These are phyloP conservation scores for Quercus bicolor DNA, from an alignment of 306 rosid genomes.

Conservation along the genomic window DNA sequence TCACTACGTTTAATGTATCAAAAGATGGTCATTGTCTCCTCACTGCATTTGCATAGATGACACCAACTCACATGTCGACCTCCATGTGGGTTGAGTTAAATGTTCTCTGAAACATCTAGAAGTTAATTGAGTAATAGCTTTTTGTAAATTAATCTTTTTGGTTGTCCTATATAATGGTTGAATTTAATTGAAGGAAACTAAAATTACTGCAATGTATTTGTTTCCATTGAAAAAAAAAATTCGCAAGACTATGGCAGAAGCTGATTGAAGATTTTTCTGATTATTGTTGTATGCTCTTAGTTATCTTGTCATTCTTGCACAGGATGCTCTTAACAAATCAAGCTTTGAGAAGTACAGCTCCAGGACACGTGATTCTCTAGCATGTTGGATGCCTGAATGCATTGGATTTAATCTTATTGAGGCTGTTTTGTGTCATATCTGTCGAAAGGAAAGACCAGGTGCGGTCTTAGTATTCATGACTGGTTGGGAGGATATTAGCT, in stretches of 20 bases:
- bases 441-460: slow-evolving; percentile 93
- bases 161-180: background rate
- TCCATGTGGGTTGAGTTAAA: background rate
- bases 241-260: background rate
- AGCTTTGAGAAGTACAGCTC: slow-evolving; percentile 79
- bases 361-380: slow-evolving; percentile 73
- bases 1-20: too few relatives aligned
- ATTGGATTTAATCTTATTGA: slow-evolving; percentile 95
- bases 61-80: background rate
- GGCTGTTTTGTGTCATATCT: slow-evolving; percentile 91
- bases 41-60: too few relatives aligned
- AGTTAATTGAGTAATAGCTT: background rate
- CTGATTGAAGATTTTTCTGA: slow-evolving; percentile 12
- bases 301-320: slow-evolving; percentile 30
- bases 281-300: slow-evolving; percentile 2
- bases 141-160: background rate
- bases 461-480: slow-evolving; percentile 95
- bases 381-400: slow-evolving; percentile 86
- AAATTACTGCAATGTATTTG: background rate
- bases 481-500: slow-evolving; percentile 97
- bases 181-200: background rate
- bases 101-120: background rate
- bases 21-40: too few relatives aligned
- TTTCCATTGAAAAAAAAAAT: background rate
- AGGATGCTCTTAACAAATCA: slow-evolving; percentile 88